Evolutionary conservation across 1,284 basidiomycete species (phyloP), one percentile per base, ranked within the genome.

Genomic region (Cutaneotrichosporon mucoides): DNA sequence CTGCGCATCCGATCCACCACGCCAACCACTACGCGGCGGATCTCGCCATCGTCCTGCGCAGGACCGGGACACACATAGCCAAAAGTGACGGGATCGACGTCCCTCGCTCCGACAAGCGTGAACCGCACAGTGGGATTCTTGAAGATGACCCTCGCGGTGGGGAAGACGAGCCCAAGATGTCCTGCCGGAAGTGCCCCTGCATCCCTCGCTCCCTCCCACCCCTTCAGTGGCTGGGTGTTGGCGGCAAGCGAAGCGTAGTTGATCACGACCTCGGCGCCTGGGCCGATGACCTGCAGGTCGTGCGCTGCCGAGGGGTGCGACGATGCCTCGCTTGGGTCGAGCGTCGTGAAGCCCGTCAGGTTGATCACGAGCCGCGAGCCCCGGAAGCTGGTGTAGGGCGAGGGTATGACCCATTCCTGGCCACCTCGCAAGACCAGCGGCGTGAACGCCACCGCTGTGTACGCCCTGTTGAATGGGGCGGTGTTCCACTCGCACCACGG

Each of bases 231-330:
- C 2, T 8, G 33, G n/a, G 33, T 24, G 3, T 24, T 24, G 2
- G 24, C 33, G 1, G 12, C 41, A 1, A 53, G 41, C 3, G 7
- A 34, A 6, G 33, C 13, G 8, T 43, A 53, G 41, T 53, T 53
- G 51, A 53, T 57, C 5, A 74, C 63, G 37, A 55, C 38, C 42
- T 53, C 51, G 24, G 51, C 51, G 24, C 15, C 24, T 1, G 38
- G 6, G 5, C 38, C 13, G 33, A 16, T 12, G 7, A 53, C 13
- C 10, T 42, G 16, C 5, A 53, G 33, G 0, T 13, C 33, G 13
- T 53, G 41, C 2, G 51, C 51, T 8, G 51, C 44, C 2, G 51
- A 41, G 1, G 51, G 51, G 10, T 44, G 44, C 2, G 41, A 33
- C 1, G 33, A 13, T 2, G 9, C 12, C 4, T 53, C 51, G 5